These are phyloP conservation scores for Filobasidium wieringae DNA, from an alignment of 768 basidiomycete species.

Conservation along the genomic window DNA sequence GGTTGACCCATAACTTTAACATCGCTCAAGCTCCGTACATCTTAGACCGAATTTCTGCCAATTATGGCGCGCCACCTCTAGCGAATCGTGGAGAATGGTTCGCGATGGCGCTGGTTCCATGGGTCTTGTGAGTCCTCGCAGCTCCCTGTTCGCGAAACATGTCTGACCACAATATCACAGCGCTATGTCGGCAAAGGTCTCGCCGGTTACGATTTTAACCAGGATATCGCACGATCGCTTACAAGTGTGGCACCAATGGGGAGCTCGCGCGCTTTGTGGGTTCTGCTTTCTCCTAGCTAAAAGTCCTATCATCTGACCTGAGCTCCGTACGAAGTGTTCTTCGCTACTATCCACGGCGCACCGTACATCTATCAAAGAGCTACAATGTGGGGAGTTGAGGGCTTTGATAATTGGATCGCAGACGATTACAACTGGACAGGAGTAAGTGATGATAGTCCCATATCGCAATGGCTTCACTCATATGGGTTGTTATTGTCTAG, in stretches of 20 bases:
- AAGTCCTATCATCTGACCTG: background rate
- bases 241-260: constrained; percentile 8
- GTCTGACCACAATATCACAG: background rate
- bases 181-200: constrained; percentile 1
- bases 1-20: background rate
- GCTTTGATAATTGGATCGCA: background rate
- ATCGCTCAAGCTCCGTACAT: background rate
- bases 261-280: constrained; percentile 3
- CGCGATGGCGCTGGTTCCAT: constrained; percentile 5
- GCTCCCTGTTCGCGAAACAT: too few species aligned
- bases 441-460: background rate
- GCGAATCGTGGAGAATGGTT: constrained; percentile 4
- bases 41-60: constrained; percentile 1
- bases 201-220: constrained; percentile 2
- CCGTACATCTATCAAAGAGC: constrained; percentile 1
- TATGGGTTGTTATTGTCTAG: background rate
- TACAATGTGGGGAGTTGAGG: background rate
- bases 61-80: constrained; percentile 6
- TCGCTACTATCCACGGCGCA: constrained; percentile 2
- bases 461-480: background rate
- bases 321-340: constrained; percentile 8
- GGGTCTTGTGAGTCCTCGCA: background rate
- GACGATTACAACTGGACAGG: constrained; percentile 11
- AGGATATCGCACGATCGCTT: constrained; percentile 3
- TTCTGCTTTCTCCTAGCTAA: background rate